Percentiles rank a stretch among this genome's conserved stretches.
These are phyloP conservation scores for Penicillium corylophilum DNA, from an alignment of 2,329 filamentous ascomycete genomes.

Conservation along the genomic window DNA sequence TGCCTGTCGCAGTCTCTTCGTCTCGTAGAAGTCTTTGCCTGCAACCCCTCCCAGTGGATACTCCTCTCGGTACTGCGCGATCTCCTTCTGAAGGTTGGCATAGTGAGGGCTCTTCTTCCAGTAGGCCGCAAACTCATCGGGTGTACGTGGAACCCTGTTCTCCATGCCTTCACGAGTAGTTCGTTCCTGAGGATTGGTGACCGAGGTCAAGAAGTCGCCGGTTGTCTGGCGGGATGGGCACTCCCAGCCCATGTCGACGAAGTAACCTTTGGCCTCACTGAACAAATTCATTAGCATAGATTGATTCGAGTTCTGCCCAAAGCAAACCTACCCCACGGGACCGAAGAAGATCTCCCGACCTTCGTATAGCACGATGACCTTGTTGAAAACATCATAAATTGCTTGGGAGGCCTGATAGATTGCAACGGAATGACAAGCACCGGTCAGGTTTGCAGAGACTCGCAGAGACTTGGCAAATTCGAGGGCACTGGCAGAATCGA, in stretches of 20 bases:
- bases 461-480: slow-evolving; percentile 58
- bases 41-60: slow-evolving; percentile 35
- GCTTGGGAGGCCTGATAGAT: slow-evolving; percentile 57
- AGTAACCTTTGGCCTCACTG: slow-evolving; percentile 60
- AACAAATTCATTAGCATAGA: slow-evolving; percentile 32
- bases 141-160: slow-evolving; percentile 60
- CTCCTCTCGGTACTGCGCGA: slow-evolving; percentile 32
- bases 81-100: slow-evolving; percentile 34
- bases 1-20: slow-evolving; percentile 34
- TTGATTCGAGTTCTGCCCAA: background rate
- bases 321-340: slow-evolving; percentile 28
- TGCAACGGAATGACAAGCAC: slow-evolving; percentile 55
- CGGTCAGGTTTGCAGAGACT: slow-evolving; percentile 50
- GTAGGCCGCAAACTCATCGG: slow-evolving; percentile 63
- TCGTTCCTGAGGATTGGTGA: slow-evolving; percentile 65
- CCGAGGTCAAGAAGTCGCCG: slow-evolving; percentile 67
- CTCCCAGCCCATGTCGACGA: slow-evolving; percentile 66
- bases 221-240: slow-evolving; percentile 68
- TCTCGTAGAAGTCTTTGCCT: slow-evolving; percentile 31
- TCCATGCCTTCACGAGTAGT: slow-evolving; percentile 59
- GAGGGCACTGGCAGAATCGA: slow-evolving; percentile 58
- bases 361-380: slow-evolving; percentile 71
- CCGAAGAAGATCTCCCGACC: slow-evolving; percentile 78
- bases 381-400: slow-evolving; percentile 67
- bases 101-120: slow-evolving; percentile 45